Evolutionary conservation across 2,329 filamentous ascomycete genomes (phyloP).

Genomic region (Cladophialophora psammophila): DNA sequence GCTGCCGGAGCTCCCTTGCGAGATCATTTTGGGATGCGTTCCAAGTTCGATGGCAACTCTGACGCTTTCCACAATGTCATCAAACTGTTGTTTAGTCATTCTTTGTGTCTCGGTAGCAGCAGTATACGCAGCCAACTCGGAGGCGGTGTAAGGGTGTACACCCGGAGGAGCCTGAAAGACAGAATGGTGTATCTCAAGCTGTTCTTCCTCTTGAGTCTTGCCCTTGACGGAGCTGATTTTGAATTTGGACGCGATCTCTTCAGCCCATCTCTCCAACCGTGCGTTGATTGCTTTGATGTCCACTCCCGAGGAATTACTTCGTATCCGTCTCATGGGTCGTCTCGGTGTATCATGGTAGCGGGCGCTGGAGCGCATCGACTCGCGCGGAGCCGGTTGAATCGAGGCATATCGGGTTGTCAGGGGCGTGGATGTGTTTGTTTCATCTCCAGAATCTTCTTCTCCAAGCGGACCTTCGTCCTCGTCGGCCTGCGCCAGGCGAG

Average conservation of each 20-base stretch:
- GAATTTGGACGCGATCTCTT: constrained; percentile 97
- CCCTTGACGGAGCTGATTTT: constrained; percentile 82
- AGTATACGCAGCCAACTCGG: constrained; percentile 69
- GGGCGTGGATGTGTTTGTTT: constrained; percentile 61
- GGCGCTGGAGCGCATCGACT: constrained; percentile 58
- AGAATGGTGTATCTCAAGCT: constrained; percentile 93
- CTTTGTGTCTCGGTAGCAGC: constrained; percentile 62
- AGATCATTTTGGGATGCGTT: constrained; percentile 92
- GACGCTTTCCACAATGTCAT: constrained; percentile 89
- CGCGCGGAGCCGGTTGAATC: constrained; percentile 68
- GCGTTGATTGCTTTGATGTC: constrained; percentile 99
- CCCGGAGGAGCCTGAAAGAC: constrained; percentile 95
- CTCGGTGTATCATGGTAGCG: constrained; percentile 46
- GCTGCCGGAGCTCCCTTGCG: constrained; percentile 95
- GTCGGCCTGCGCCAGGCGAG: constrained; percentile 82
- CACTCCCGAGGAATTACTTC: constrained; percentile 83
- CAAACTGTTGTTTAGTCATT: constrained; percentile 82
- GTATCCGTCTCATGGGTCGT: constrained; percentile 60
- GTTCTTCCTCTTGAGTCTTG: constrained; percentile 78
- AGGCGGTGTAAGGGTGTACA: constrained; percentile 77
- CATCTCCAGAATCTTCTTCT: constrained; percentile 72
- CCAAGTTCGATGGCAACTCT: constrained; percentile 86
- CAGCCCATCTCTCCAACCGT: constrained; percentile 91
- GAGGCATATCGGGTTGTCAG: constrained; percentile 70
- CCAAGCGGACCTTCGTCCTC: constrained; percentile 64